phyloP scores from a whole-genome alignment of 345 rosid genomes.

The Draba incana region DNA sequence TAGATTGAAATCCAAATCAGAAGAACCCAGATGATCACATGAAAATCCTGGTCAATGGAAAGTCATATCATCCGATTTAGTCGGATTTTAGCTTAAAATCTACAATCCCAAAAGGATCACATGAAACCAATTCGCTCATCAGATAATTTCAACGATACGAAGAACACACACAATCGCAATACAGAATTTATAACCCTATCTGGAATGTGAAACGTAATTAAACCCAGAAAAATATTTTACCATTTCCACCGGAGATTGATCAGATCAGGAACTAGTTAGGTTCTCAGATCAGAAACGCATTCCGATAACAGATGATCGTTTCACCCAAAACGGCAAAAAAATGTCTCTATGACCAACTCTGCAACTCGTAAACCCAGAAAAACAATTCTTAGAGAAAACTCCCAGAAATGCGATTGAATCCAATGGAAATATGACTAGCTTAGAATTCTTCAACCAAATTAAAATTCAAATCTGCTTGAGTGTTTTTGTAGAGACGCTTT shows the following conservation, averaged over 20 bases:
- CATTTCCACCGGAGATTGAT: constrained; percentile 32
- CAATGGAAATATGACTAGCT: constrained; percentile 42
- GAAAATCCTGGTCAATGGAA: constrained; percentile 24
- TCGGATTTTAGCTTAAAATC: neutral
- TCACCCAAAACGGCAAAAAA: constrained; percentile 26
- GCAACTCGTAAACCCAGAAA: constrained; percentile 9
- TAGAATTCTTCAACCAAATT: constrained; percentile 46
- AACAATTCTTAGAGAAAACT: neutral
- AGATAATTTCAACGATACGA: neutral
- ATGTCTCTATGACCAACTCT: constrained; percentile 22
- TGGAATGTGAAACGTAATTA: constrained; percentile 23
- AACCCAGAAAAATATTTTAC: constrained; percentile 22
- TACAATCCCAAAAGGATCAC: neutral
- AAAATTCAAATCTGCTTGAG: constrained; percentile 34
- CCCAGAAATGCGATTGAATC: constrained; percentile 17
- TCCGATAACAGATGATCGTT: constrained; percentile 40
- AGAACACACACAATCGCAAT: constrained; percentile 27
- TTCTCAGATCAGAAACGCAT: constrained; percentile 52
- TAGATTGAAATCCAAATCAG: constrained; percentile 2
- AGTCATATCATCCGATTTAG: constrained; percentile 8
- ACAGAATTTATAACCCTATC: neutral
- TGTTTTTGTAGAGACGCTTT: constrained; percentile 10
- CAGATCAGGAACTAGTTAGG: constrained; percentile 31
- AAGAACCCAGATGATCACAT: neutral
- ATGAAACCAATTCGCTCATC: constrained; percentile 12